Base-by-base conservation (phyloP, 1,284 basidiomycete species). In the Ganoderma sp. region DNA sequence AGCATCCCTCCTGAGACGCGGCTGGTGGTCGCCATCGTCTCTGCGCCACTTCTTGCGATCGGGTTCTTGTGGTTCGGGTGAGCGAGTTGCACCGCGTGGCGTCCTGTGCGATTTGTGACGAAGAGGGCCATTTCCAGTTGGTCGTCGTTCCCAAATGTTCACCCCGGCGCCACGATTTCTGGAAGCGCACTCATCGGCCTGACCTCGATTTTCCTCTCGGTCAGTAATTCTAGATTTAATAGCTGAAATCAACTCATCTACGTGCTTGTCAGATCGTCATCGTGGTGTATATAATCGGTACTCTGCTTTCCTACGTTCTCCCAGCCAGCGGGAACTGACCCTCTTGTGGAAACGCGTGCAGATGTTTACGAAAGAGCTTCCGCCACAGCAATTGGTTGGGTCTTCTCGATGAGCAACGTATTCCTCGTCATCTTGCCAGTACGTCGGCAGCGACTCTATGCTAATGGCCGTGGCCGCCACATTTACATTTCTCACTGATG, bases 61-160 rank as follows among this genome's bases (percentile, higher is more conserved):
- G 60, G 60, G 15, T 67, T 71, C 56, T 67, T 73, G 39, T 73
- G 69, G 69, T 73, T 71, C 22, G 71, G 71, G 67, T 72, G 37
- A 25, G 58, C 39, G n/a, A 12, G 0, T 39, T 22, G 5, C 28
- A 65, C 61, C 6, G 17, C 17, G 32, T 43, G 6, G 37, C 41
- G 17, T 56, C 12, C 17, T 65, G 2, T 22, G 17, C 43, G n/a
- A 17, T 39, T 28, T 39, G 10, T 58, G 42, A 25, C n/a, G 8
- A 34, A 17, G n/a, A 34, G 48, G 28, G 41, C 12, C 15, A 17
- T n/a, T 14, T 17, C 15, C 32, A 71, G 70, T 19, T 73, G 69
- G 71, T 71, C 69, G 50, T 41, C 64, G 32, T 68, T 61, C 32
- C 69, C 71, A 1, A 9, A 15, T 10, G 58, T 73, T 17, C 32